These are phyloP conservation scores for Pichia kudriavzevii DNA, from an alignment of 1,139 yeast genomes.

Conservation along the genomic window DNA sequence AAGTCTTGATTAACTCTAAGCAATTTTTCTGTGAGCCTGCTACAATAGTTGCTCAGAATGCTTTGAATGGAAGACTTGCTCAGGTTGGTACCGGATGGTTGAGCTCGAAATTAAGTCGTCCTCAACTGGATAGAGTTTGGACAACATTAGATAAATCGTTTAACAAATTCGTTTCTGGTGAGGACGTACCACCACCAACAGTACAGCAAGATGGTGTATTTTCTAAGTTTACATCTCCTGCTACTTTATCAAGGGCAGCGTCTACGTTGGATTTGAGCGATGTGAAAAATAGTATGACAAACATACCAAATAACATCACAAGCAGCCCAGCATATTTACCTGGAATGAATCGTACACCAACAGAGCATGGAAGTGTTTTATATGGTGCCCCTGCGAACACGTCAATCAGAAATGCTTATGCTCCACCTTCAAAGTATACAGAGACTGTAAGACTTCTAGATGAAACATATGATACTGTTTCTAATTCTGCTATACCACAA, in stretches of 20 bases:
- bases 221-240: constrained; percentile 60
- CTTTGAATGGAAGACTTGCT: constrained; percentile 38
- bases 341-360: not conserved
- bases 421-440: not conserved
- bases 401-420: not conserved
- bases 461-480: not conserved
- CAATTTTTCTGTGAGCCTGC: constrained; percentile 34
- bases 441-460: not conserved
- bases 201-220: constrained; percentile 49
- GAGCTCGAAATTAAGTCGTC: constrained; percentile 40
- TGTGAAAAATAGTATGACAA: constrained; percentile 2
- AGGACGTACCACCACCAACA: constrained; percentile 36
- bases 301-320: not conserved
- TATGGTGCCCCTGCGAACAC: not conserved
- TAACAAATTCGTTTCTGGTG: constrained; percentile 87
- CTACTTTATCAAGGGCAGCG: constrained; percentile 42
- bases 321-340: not conserved
- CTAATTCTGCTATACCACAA: no score
- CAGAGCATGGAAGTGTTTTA: not conserved
- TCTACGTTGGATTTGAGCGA: constrained; percentile 38
- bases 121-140: constrained; percentile 80
- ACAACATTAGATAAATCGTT: constrained; percentile 75
- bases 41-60: constrained; percentile 34
- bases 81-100: constrained; percentile 35
- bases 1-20: constrained; percentile 35